phyloP scores from a whole-genome alignment of 257 asterid genomes.

The Anisodus tanguticus region DNA sequence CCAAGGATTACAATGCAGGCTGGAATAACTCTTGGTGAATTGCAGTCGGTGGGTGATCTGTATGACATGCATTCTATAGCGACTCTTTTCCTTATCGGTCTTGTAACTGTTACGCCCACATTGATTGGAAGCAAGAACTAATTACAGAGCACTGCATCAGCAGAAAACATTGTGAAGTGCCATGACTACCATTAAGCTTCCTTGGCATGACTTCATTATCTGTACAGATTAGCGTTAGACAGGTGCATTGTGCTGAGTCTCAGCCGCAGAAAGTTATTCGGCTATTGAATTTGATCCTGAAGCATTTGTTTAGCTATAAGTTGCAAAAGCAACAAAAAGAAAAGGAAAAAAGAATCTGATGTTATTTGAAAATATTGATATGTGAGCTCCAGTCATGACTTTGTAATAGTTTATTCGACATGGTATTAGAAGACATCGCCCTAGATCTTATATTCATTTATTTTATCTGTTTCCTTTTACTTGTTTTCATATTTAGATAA shows the following conservation, averaged over 20 bases:
- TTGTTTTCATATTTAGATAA: neutral
- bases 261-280: neutral
- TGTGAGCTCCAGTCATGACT: neutral
- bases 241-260: neutral
- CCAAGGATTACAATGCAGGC: conserved; percentile 52
- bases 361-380: neutral
- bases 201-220: conserved; percentile 27
- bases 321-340: neutral
- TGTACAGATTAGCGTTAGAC: conserved; percentile 31
- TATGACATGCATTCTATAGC: conserved; percentile 83
- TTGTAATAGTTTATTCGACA: conserved; percentile 8
- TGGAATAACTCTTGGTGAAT: conserved; percentile 84
- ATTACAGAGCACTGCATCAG: conserved; percentile 34
- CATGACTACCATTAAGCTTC: neutral
- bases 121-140: conserved; percentile 58
- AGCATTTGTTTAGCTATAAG: conserved; percentile 19
- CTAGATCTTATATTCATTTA: neutral
- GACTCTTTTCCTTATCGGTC: conserved; percentile 77
- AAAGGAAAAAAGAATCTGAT: neutral
- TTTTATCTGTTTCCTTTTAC: neutral
- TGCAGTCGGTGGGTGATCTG: conserved; percentile 85
- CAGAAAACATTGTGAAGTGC: conserved; percentile 9
- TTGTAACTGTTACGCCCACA: conserved; percentile 71
- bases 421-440: neutral
- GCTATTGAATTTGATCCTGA: neutral